phyloP scores from a whole-genome alignment of 495 filamentous ascomycete genomes.

The Podospora appendiculata region DNA sequence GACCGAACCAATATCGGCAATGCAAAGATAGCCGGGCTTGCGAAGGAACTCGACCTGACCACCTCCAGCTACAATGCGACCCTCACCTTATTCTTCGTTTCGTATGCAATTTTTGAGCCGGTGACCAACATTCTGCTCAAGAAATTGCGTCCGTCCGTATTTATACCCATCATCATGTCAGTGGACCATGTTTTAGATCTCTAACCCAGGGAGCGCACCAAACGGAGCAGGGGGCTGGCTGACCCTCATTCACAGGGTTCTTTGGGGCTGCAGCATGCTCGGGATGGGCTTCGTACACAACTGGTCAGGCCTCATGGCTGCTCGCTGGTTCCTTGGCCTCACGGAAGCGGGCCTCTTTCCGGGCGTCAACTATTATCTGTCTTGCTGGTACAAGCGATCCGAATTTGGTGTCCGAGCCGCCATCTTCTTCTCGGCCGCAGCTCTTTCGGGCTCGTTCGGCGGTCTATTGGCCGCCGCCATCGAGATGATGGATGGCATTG shows the following conservation, averaged over 20 bases:
- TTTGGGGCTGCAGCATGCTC: conserved; percentile 74
- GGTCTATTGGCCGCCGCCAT: conserved; percentile 76
- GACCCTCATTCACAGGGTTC: conserved; percentile 25
- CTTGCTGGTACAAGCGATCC: conserved; percentile 77
- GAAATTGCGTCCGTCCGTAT: conserved; percentile 46
- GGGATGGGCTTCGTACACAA: conserved; percentile 77
- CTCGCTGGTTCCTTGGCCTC: conserved; percentile 79
- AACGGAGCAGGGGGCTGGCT: background rate
- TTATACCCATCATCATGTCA: conserved; percentile 63
- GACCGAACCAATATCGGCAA: conserved; percentile 84
- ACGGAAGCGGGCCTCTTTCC: conserved; percentile 81
- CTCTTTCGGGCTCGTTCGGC: conserved; percentile 79
- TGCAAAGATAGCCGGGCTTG: conserved; percentile 71
- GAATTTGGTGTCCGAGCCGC: conserved; percentile 68
- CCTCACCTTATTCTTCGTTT: conserved; percentile 86
- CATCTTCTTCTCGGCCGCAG: conserved; percentile 87
- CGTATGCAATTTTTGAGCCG: conserved; percentile 81
- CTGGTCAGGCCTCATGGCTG: conserved; percentile 71
- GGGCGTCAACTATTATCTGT: conserved; percentile 80
- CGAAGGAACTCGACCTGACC: conserved; percentile 51
- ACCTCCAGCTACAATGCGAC: conserved; percentile 60
- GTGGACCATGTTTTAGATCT: conserved; percentile 29
- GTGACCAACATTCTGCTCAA: conserved; percentile 86
- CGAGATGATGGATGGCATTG: conserved; percentile 63
- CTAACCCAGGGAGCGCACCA: background rate